Conservation (phyloP, 345 rosid species). For the Arabidopsis thaliana region DNA sequence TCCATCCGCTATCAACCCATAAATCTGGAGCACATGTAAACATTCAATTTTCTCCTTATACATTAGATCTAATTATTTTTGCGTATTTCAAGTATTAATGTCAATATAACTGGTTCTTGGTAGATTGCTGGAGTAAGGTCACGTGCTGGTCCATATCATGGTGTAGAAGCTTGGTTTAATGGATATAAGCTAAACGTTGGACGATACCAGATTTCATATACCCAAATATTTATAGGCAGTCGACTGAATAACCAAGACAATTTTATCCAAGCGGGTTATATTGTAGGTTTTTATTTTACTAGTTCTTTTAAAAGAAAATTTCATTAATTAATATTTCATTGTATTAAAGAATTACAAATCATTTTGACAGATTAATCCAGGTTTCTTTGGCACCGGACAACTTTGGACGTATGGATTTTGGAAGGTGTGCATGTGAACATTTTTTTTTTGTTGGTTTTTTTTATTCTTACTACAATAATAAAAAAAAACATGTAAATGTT, state of each 20-base stretch:
- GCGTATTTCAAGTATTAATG: too few species aligned
- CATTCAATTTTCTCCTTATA: too few species aligned
- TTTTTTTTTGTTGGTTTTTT: too few species aligned
- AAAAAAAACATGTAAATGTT: too few species aligned
- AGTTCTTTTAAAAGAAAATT: too few species aligned
- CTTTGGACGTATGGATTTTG: slow-evolving; percentile 15
- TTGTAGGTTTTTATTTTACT: background rate
- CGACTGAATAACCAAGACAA: background rate
- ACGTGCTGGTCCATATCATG: background rate
- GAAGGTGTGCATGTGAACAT: background rate
- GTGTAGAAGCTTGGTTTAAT: background rate
- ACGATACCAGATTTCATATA: background rate
- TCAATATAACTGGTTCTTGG: background rate
- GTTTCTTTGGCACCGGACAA: background rate
- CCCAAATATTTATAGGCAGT: background rate
- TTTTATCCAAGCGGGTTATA: background rate
- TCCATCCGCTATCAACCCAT: too few species aligned
- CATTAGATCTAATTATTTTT: too few species aligned
- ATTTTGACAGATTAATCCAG: slow-evolving; percentile 12
- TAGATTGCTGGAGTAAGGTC: slow-evolving; percentile 16
- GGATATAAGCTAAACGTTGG: background rate
- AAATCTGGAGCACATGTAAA: too few species aligned
- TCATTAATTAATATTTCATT: background rate
- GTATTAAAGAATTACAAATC: background rate
- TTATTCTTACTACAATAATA: too few species aligned